A percentile compares a stretch with the other conserved stretches of the same genome.
These are phyloP conservation scores for Sarocladium strictum DNA, from an alignment of 2,329 filamentous ascomycete genomes.

Conservation along the genomic window DNA sequence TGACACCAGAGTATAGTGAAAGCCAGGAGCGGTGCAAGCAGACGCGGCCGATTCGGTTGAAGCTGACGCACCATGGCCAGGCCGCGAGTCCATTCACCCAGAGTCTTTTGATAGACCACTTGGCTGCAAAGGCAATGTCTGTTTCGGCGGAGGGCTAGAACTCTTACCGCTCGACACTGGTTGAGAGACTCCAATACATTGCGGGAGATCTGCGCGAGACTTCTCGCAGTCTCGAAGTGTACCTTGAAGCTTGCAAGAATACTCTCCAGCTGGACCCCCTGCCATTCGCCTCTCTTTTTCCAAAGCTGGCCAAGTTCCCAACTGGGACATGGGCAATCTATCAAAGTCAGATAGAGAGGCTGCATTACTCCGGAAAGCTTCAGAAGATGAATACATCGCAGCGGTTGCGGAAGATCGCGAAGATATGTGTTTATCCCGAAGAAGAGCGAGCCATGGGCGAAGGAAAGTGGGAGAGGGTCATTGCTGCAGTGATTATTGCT, in stretches of 20 bases:
- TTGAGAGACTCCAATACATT: background rate
- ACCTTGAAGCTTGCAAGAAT: background rate
- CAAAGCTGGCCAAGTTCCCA: slow-evolving; percentile 16
- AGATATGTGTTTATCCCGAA: slow-evolving; percentile 22
- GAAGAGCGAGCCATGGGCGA: slow-evolving; percentile 19
- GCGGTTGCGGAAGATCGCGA: slow-evolving; percentile 18
- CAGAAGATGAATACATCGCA: slow-evolving; percentile 15
- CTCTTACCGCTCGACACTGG: background rate
- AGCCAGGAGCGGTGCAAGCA: background rate
- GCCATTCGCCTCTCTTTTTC: background rate
- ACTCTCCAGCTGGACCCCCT: background rate
- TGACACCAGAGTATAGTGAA: background rate
- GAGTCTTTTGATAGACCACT: background rate
- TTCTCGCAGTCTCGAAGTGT: background rate
- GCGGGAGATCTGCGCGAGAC: background rate
- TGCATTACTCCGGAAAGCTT: slow-evolving; percentile 12
- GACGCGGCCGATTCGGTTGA: background rate
- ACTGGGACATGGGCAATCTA: slow-evolving; percentile 17
- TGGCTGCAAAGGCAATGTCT: background rate
- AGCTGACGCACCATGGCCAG: background rate
- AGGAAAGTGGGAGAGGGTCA: slow-evolving; percentile 21
- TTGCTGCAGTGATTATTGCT: slow-evolving; percentile 19
- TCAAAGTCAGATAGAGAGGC: slow-evolving; percentile 15
- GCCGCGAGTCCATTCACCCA: background rate
- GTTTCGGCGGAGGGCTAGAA: slow-evolving; percentile 3